Conservation (phyloP, 768 basidiomycete genomes). For the Leucosporidium yakuticum region DNA sequence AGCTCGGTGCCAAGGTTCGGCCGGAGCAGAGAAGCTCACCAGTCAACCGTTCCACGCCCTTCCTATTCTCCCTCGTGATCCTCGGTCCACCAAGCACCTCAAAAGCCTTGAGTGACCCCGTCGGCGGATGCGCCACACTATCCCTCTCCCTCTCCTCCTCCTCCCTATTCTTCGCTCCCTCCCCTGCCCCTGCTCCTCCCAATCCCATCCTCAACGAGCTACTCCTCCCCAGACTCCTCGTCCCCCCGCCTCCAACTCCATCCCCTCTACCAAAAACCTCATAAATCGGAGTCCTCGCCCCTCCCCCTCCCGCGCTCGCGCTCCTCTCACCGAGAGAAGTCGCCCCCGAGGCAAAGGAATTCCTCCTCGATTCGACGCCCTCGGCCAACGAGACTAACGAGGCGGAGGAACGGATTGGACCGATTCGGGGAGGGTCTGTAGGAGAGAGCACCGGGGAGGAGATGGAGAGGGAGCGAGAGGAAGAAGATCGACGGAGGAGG, state of each 20-base stretch:
- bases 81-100: conserved; percentile 3
- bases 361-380: background rate
- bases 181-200: background rate
- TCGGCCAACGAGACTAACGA: background rate
- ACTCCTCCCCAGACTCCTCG: too few species aligned
- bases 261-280: too few species aligned
- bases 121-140: conserved; percentile 2
- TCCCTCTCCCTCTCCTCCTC: background rate
- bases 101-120: background rate
- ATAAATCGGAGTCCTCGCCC: too few species aligned
- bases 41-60: conserved; percentile 4
- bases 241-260: too few species aligned
- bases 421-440: conserved; percentile 2
- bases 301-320: too few species aligned
- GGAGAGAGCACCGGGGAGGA: conserved; percentile 16
- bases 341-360: too few species aligned
- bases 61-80: background rate
- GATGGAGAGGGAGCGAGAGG: conserved; percentile 12
- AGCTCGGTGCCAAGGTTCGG: too few species aligned
- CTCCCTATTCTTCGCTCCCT: too few species aligned
- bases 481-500: background rate
- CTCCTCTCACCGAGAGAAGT: too few species aligned
- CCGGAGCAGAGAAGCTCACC: conserved; percentile 3
- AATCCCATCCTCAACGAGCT: background rate
- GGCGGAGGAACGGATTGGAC: background rate